Evolutionary conservation across 495 filamentous ascomycete genomes (phyloP).

Genomic region (Tuber calosporum): DNA sequence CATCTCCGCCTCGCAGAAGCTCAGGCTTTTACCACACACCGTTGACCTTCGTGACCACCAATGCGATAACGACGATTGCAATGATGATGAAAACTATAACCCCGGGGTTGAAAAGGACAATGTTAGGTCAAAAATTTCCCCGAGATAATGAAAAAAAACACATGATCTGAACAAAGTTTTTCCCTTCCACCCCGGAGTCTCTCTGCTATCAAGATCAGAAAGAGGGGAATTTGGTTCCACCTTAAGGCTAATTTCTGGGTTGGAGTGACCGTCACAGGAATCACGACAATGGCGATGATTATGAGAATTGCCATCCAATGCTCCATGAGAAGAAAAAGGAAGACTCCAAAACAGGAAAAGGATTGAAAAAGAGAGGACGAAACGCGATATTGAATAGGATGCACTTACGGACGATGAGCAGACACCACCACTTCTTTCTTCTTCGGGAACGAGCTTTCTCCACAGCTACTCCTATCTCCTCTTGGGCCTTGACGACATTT

Average conservation of each 20-base stretch:
- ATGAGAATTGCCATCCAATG: slow-evolving; percentile 27
- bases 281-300: slow-evolving; percentile 23
- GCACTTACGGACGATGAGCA: slow-evolving; percentile 70
- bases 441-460: slow-evolving; percentile 68
- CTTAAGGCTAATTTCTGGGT: slow-evolving; percentile 16
- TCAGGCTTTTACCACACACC: slow-evolving; percentile 27
- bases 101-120: slow-evolving; percentile 4
- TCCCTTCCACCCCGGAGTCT: neutral
- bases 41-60: slow-evolving; percentile 39
- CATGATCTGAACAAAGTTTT: neutral
- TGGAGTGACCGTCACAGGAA: slow-evolving; percentile 23
- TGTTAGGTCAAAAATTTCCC: slow-evolving; percentile 3
- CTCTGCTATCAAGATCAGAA: neutral
- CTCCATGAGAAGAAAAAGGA: slow-evolving; percentile 1
- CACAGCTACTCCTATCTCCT: slow-evolving; percentile 69
- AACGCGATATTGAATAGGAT: slow-evolving; percentile 8
- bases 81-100: slow-evolving; percentile 40
- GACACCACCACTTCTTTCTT: slow-evolving; percentile 97
- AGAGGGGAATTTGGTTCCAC: neutral
- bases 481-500: slow-evolving; percentile 73
- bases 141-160: slow-evolving; percentile 3
- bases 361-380: slow-evolving; percentile 3
- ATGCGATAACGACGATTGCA: slow-evolving; percentile 34
- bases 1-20: neutral
- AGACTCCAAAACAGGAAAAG: slow-evolving; percentile 16